Evolutionary conservation across 2,329 filamentous ascomycete species (phyloP), one percentile per base, ranked within the genome.

Genomic region (Metarhizium humberi): DNA sequence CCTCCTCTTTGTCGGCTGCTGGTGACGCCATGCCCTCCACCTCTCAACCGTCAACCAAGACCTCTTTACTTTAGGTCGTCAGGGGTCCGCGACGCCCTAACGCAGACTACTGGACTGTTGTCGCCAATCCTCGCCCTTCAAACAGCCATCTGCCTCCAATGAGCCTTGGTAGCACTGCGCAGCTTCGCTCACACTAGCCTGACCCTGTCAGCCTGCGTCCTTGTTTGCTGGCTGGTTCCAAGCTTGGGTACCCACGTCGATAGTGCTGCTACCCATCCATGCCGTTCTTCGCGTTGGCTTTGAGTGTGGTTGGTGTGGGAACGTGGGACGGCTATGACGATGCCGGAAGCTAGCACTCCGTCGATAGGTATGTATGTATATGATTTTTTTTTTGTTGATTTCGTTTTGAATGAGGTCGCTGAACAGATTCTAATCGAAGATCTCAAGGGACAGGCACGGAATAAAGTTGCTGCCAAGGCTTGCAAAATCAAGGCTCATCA

Each of bases 51-150:
- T 25, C 25, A 25, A 25, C 25, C 25, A 25, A 25, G 25, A 25
- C 34, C 50, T 52, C 36, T 46, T 46, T 36, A 34, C 50, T 40
- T 14, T 36, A 14, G 43, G 25, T 16, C 25, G 36, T 16, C 50
- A 52, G 38, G 50, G 50, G 36, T 30, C 34, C 38, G 50, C 50
- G 38, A 52, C 50, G n/a, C 18, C 50, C 50, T 45, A 45, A 46
- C n/a, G 18, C 43, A 46, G 18, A n/a, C n/a, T 25, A 18, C 16
- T 46, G 18, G 18, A 29, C n/a, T 6, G 18, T 13, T n/a, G 6
- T 25, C 6, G 43, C 43, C 43, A 46, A 46, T 46, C 18, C 43
- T 46, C 43, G 43, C 43, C 18, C 2, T 8, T 25, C 43, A 46
- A n/a, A 20, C n/a, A 14, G 20, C 43, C 43, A 46, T 25, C 25